Evolutionary conservation across 2,329 filamentous ascomycete genomes (phyloP).

Genomic region (Microdochium paspali): DNA sequence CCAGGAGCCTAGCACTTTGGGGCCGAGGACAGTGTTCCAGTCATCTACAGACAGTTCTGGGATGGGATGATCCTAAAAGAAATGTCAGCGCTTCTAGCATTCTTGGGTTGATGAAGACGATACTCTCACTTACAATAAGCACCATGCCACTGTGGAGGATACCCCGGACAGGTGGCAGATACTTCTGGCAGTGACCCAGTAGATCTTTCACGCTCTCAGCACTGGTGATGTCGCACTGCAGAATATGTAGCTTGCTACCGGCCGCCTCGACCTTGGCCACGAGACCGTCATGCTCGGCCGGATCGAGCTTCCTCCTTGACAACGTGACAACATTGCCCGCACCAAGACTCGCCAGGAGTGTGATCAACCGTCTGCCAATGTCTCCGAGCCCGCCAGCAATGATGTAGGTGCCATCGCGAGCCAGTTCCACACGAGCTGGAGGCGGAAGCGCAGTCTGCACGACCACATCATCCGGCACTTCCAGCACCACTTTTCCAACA

Average conservation of each 20-base stretch:
- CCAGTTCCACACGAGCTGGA: not conserved
- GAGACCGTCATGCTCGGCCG: not conserved
- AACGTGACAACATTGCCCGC: not conserved
- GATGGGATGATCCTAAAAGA: not conserved
- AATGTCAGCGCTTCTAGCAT: not conserved
- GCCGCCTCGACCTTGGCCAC: not conserved
- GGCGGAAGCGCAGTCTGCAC: not conserved
- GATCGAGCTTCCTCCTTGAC: not conserved
- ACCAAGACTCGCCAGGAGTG: not conserved
- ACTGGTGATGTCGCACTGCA: not conserved
- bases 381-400: slow-evolving; percentile 1
- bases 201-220: not conserved
- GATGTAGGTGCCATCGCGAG: not conserved
- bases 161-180: slow-evolving; percentile 21
- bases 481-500: slow-evolving; percentile 26
- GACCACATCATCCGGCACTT: not conserved
- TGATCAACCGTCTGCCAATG: not conserved
- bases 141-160: slow-evolving; percentile 28
- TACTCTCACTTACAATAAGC: not conserved
- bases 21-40: not conserved
- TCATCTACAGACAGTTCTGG: not conserved
- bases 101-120: not conserved
- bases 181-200: not conserved
- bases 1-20: slow-evolving; percentile 6
- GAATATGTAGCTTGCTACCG: not conserved